phyloP scores from a whole-genome alignment of 768 basidiomycete genomes.

The Russula earlei region DNA sequence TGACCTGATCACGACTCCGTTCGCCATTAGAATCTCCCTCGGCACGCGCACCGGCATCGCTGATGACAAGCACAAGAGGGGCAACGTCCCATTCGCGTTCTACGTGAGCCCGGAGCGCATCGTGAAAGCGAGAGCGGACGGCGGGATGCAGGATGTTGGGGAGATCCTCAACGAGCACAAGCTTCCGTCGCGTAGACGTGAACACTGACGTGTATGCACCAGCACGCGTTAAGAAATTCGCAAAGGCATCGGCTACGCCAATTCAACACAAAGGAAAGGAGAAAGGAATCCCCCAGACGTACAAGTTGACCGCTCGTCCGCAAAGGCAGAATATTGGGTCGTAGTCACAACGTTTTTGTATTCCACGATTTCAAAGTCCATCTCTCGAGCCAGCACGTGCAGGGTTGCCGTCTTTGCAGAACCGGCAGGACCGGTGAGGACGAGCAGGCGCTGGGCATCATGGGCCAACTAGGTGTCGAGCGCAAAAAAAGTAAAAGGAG shows the following conservation, averaged over 20 bases:
- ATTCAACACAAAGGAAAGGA: not conserved
- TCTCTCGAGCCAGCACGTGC: conserved; percentile 60
- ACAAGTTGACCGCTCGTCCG: conserved; percentile 7
- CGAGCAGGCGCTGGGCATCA: conserved; percentile 59
- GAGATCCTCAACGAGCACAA: conserved; percentile 82
- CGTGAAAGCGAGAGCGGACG: conserved; percentile 66
- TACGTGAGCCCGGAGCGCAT: conserved; percentile 51
- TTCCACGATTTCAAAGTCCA: conserved; percentile 75
- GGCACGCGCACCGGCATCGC: conserved; percentile 73
- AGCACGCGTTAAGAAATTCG: conserved; percentile 64
- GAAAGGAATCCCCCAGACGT: not conserved
- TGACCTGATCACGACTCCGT: conserved; percentile 38
- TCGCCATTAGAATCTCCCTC: conserved; percentile 45
- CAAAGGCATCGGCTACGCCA: conserved; percentile 42
- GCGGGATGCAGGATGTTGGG: conserved; percentile 77
- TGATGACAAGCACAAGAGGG: conserved; percentile 77
- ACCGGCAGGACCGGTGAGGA: conserved; percentile 82
- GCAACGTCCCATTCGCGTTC: conserved; percentile 27
- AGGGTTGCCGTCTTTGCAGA: conserved; percentile 85
- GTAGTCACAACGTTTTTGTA: conserved; percentile 39
- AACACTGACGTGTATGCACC: conserved; percentile 51
- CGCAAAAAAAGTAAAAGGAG: not conserved
- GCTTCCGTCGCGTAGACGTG: conserved; percentile 20
- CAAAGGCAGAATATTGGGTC: conserved; percentile 47
- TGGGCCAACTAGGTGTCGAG: not conserved